phyloP scores from a whole-genome alignment of 2,329 filamentous ascomycete species.

The Onygenales sp. region DNA sequence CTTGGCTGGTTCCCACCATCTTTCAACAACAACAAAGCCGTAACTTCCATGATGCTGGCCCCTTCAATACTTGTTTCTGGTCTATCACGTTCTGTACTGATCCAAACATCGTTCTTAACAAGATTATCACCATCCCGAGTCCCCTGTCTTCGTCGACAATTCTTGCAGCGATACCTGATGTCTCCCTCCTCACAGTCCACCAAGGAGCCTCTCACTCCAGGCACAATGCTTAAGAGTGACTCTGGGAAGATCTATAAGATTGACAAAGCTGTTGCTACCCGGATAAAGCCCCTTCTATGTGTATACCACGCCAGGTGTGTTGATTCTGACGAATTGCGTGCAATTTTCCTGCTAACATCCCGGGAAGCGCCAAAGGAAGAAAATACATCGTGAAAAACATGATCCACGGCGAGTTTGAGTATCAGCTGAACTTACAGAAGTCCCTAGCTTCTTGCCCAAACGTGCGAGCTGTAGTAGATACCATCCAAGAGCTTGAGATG shows the following conservation, averaged over 20 bases:
- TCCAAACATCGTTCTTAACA: not conserved
- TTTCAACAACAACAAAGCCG: too few relatives aligned
- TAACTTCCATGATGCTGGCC: not conserved
- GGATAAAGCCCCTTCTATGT: slow-evolving; percentile 1
- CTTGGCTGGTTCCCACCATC: too few relatives aligned
- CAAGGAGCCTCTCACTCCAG: slow-evolving; percentile 4
- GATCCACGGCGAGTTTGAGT: slow-evolving; percentile 22
- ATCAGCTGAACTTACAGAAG: slow-evolving; percentile 20
- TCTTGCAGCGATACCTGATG: not conserved
- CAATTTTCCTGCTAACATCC: not conserved
- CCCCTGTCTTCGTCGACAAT: not conserved
- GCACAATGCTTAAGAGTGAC: slow-evolving; percentile 6
- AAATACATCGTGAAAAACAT: slow-evolving; percentile 16
- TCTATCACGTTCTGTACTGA: not conserved
- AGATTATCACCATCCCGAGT: not conserved
- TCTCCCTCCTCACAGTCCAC: not conserved
- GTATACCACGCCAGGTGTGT: slow-evolving; percentile 1
- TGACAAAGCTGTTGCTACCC: not conserved
- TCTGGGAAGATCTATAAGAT: slow-evolving; percentile 6
- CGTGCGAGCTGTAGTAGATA: slow-evolving; percentile 19
- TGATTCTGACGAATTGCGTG: not conserved
- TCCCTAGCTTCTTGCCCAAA: slow-evolving; percentile 17
- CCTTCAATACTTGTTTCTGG: not conserved
- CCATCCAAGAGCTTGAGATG: slow-evolving; percentile 9
- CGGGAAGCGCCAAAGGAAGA: slow-evolving; percentile 6